Evolutionary conservation across 2,329 filamentous ascomycete species (phyloP), one percentile per base, ranked within the genome.

Genomic region (Calonectria hawksworthii): DNA sequence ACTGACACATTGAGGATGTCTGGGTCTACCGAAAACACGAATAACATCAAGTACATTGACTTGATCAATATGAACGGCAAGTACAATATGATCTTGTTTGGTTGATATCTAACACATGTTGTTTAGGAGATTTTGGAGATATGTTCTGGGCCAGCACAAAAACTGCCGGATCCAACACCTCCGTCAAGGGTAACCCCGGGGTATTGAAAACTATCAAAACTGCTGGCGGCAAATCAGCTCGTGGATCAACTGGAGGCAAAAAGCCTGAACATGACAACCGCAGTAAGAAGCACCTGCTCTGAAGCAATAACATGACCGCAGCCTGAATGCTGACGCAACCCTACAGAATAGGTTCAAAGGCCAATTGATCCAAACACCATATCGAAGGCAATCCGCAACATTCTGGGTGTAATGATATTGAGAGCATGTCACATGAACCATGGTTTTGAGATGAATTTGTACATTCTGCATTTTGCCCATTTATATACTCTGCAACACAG

Each of bases 401-500:
- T 47, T 47, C n/a, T 23, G 21, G 44, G n/a, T 10, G 44, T 13
- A 10, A 13, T 47, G n/a, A n/a, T 18, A n/a, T 3, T 13, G n/a
- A 47, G 2, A n/a, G 44, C 44, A 47, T 47, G n/a, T 47, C 44
- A 23, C 44, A 13, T 8, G n/a, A 47, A 47, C n/a, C 21, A 23
- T 13, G 11, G 21, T 63, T 13, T 28, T 28, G 56, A 63, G 56
- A 28, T 63, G 56, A 41, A 63, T 41, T 63, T 63, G 34, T 63
- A 63, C 56, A 63, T 63, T 41, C 14, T 41, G 34, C 14, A 63
- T 63, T 63, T 41, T 63, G 56, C 23, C 34, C n/a, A 63, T 63
- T 5, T 61, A 61, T 41, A 61, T 61, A 41, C 56, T 41, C 26
- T 61, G 56, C 16, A 28, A 41, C 36, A 36, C 56, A 28, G 34